phyloP scores from a whole-genome alignment of 495 filamentous ascomycete species.

The Parathielavia appendiculata region DNA sequence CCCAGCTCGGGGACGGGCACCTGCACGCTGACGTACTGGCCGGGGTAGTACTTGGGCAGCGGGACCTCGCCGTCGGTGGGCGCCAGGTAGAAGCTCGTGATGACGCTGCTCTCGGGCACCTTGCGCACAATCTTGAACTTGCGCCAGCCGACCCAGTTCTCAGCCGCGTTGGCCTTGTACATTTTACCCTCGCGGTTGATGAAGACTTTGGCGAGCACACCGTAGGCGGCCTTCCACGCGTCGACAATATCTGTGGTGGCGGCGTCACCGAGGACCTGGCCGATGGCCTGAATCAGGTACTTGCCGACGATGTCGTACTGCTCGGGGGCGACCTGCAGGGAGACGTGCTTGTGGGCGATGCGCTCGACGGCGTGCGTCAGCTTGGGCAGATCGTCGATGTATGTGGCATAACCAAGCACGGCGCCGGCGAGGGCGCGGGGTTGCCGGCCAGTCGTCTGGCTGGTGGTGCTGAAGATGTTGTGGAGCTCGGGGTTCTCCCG shows the following conservation, averaged over 20 bases:
- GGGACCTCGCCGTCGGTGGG: conserved; percentile 52
- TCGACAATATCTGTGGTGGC: conserved; percentile 61
- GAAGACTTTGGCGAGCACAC: conserved; percentile 60
- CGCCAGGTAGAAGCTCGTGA: conserved; percentile 63
- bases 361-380: conserved; percentile 60
- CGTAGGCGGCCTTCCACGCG: conserved; percentile 63
- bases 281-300: conserved; percentile 63
- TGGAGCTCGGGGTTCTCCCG: conserved; percentile 55
- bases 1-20: conserved; percentile 53
- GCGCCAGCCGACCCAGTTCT: conserved; percentile 59
- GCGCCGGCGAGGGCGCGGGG: conserved; percentile 59
- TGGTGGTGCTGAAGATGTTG: conserved; percentile 62
- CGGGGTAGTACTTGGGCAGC: conserved; percentile 59
- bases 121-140: conserved; percentile 59
- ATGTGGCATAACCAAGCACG: conserved; percentile 63
- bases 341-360: conserved; percentile 72
- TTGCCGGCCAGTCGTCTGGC: conserved; percentile 61
- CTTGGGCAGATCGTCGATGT: conserved; percentile 64
- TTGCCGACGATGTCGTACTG: conserved; percentile 66
- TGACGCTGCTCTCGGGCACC: conserved; percentile 51
- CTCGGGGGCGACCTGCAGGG: conserved; percentile 60
- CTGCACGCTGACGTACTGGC: conserved; percentile 65
- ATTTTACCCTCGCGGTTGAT: conserved; percentile 57
- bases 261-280: conserved; percentile 59
- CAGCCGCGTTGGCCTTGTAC: conserved; percentile 48